Base-by-base conservation (phyloP, 2,329 filamentous ascomycete genomes). In the Podosphaera xanthii region DNA sequence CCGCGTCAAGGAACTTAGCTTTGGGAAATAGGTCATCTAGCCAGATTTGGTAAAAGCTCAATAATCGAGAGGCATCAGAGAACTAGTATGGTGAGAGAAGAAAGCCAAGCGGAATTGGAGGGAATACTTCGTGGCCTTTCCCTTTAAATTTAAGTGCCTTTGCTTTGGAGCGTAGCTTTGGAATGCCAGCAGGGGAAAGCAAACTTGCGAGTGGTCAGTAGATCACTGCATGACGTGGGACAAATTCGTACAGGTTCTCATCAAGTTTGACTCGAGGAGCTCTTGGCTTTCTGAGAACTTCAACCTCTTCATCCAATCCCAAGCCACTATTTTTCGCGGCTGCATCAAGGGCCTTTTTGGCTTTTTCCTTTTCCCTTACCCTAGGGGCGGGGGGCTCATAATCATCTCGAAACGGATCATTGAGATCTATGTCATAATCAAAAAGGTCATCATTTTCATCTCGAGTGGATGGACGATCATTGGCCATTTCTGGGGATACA, bases 1-100 rank as follows among this genome's bases (percentile, higher is more conserved):
- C 74, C 2, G 86, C 92, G 67, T 98, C 92, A 55, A 86, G 79
- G 67, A 98, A 98, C 67, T 89, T 91, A 4, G 91, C 92, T 67
- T 94, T 89, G 10, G 92, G 92, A 67, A 90, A 98, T 10, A 98
- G 76, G 67, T 96, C 89, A 71, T 98, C 91, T 1, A 98, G 84
- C 92, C 92, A 98, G 59, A 95, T 72, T 69, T 97, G 92, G 69
- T 97, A 98, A 69, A 94, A 87, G 33, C 86, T 87, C 55, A 98
- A 76, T 33, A 98, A 77, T 14, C 83, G 81, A 0, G 83, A 79
- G 9, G 89, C 81, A 68, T 98, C 92, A 22, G 85, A 83, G 71
- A 92, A 97, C 83, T 91, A 59, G 1, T 50, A 12, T 14, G 5
- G 36, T 40, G 36, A 40, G 59, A 38, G 30, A 10, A 31, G 42